phyloP scores from a whole-genome alignment of 73 alveolate species.

The Paramecium sexaurelia region DNA sequence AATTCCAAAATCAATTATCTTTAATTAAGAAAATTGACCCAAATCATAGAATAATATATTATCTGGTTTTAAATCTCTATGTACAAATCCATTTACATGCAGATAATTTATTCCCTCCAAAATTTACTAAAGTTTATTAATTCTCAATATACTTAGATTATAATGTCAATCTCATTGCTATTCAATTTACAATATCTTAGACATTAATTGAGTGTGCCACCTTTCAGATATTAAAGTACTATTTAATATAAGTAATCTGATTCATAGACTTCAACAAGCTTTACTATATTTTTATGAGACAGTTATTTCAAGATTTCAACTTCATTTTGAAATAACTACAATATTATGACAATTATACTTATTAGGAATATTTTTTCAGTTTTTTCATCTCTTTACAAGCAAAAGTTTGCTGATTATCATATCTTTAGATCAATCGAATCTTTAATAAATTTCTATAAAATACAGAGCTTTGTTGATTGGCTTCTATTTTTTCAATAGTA shows the following conservation, averaged over 20 bases:
- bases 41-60: constrained; percentile 80
- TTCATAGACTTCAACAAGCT: not conserved
- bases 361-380: not conserved
- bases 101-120: constrained; percentile 79
- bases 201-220: not conserved
- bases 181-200: constrained; percentile 5
- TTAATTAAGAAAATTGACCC: constrained; percentile 72
- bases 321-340: constrained; percentile 22
- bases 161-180: not conserved
- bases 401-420: not conserved
- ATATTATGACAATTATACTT: not conserved
- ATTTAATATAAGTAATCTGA: not conserved
- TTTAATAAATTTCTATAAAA: not conserved
- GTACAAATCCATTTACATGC: constrained; percentile 80
- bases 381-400: constrained; percentile 17
- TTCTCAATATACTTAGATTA: not conserved
- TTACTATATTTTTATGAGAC: not conserved
- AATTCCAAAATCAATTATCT: constrained; percentile 90
- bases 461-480: not conserved
- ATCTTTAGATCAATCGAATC: not conserved
- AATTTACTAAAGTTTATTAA: constrained; percentile 68
- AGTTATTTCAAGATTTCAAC: not conserved
- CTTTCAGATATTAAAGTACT: not conserved
- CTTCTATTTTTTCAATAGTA: not conserved
- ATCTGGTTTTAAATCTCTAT: constrained; percentile 95